A percentile compares a stretch with the other conserved stretches of the same genome.
Conservation (phyloP, 192 early-diverging fungal species). For the Nowakowskiella sp. region DNA sequence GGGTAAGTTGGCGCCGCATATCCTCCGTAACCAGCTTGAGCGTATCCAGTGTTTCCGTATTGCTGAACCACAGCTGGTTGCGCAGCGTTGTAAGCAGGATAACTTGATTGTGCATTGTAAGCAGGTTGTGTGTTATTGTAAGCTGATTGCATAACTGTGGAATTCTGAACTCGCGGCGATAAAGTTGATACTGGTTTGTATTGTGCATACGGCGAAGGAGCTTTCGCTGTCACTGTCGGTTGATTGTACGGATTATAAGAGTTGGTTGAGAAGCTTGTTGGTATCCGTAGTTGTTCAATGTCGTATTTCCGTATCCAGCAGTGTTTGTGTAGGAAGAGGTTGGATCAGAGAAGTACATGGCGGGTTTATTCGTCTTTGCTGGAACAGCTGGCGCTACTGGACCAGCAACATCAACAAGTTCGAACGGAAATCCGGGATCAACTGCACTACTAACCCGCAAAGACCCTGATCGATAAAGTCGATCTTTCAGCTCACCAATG, state of each 20-base stretch:
- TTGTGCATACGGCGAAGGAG: no score
- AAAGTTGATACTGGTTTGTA: no score
- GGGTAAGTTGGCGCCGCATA: background rate
- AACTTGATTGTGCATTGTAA: no score
- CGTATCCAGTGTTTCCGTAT: background rate
- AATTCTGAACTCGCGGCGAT: no score
- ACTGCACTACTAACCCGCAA: conserved; percentile 23
- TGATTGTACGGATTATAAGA: no score
- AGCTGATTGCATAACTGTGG: no score
- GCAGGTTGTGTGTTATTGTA: no score
- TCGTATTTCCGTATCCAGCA: background rate
- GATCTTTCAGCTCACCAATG: conserved; percentile 65
- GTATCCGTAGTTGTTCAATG: background rate
- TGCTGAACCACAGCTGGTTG: background rate
- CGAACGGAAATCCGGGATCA: conserved; percentile 56
- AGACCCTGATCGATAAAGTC: conserved; percentile 48
- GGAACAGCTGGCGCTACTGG: background rate
- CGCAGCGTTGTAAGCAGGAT: no score
- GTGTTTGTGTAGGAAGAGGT: background rate
- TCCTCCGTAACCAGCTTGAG: background rate
- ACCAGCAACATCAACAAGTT: conserved; percentile 39
- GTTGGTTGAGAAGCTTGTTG: no score
- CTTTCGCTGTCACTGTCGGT: no score
- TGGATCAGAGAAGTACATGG: background rate
- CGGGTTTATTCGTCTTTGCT: background rate